These are phyloP conservation scores for Allium cepa DNA, from an alignment of 106 monocot species.

Conservation along the genomic window DNA sequence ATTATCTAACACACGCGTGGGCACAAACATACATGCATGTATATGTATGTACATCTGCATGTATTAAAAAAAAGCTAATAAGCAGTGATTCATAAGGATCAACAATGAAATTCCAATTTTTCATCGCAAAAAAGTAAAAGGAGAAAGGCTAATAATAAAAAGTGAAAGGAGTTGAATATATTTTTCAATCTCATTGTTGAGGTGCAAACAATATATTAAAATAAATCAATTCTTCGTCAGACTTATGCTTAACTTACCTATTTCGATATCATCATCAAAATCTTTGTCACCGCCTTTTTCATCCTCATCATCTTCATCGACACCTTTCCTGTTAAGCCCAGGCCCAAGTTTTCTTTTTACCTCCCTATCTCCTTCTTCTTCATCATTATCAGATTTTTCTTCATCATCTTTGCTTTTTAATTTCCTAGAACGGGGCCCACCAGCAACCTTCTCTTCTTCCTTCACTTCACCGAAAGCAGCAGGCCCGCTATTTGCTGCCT, in stretches of 20 bases:
- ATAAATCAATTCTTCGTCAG: background rate
- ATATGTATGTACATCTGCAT: no score
- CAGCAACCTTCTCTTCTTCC: conserved; percentile 34
- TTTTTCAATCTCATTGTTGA: no score
- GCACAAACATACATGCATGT: no score
- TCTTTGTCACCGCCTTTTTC: conserved; percentile 62
- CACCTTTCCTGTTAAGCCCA: conserved; percentile 55
- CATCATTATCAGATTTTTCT: conserved; percentile 62
- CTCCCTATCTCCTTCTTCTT: conserved; percentile 76
- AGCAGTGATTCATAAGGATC: no score
- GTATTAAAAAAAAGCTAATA: no score
- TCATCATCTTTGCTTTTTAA: conserved; percentile 64
- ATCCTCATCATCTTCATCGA: conserved; percentile 83
- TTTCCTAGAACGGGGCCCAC: conserved; percentile 47
- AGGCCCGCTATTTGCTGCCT: conserved; percentile 88
- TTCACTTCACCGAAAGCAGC: conserved; percentile 86
- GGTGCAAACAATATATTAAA: background rate
- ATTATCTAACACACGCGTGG: no score
- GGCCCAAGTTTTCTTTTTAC: conserved; percentile 55
- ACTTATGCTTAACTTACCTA: conserved; percentile 33
- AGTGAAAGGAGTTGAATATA: no score
- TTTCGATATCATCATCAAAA: conserved; percentile 96
- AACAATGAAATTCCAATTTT: no score
- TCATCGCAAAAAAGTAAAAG: no score
- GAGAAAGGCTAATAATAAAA: no score